These are phyloP conservation scores for Herpetomonas muscarum DNA, from an alignment of 208 protist genomes.

Conservation along the genomic window DNA sequence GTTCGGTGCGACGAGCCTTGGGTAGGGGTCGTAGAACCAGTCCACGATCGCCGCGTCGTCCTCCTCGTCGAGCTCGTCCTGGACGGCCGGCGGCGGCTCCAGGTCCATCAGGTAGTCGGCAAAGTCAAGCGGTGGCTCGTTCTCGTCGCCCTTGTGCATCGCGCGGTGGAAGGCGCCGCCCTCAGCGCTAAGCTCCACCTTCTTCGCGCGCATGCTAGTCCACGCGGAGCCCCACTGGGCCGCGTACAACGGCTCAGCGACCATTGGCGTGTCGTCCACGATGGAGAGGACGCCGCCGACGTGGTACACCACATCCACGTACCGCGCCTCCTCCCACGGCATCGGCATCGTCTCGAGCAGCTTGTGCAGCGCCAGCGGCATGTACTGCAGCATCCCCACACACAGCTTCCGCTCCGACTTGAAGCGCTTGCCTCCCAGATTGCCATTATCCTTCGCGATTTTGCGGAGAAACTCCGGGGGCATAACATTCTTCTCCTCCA, in stretches of 20 bases:
- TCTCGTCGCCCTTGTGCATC: slow-evolving; percentile 99
- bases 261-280: slow-evolving; percentile 99
- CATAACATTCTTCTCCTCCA: slow-evolving; percentile 71
- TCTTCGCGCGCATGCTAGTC: slow-evolving; percentile 99
- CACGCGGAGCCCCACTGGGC: slow-evolving; percentile 99
- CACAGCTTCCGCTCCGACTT: slow-evolving; percentile 99
- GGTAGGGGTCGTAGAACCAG: slow-evolving; percentile 99
- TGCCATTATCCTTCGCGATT: slow-evolving; percentile 99
- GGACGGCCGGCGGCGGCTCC: slow-evolving; percentile 93
- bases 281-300: slow-evolving; percentile 99
- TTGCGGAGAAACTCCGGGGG: slow-evolving; percentile 99
- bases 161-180: slow-evolving; percentile 88
- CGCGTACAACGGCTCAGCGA: slow-evolving; percentile 98
- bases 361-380: slow-evolving; percentile 99
- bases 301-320: slow-evolving; percentile 99
- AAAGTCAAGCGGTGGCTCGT: slow-evolving; percentile 99
- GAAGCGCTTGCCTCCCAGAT: slow-evolving; percentile 98
- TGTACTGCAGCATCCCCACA: slow-evolving; percentile 99
- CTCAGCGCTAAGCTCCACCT: slow-evolving; percentile 86
- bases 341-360: slow-evolving; percentile 99
- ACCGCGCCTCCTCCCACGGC: slow-evolving; percentile 95
- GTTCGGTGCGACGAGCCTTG: slow-evolving; percentile 92
- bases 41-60: slow-evolving; percentile 97
- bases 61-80: slow-evolving; percentile 97
- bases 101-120: slow-evolving; percentile 98